Conservation (phyloP, 306 rosid genomes). For the Cucurbita ficifolia region DNA sequence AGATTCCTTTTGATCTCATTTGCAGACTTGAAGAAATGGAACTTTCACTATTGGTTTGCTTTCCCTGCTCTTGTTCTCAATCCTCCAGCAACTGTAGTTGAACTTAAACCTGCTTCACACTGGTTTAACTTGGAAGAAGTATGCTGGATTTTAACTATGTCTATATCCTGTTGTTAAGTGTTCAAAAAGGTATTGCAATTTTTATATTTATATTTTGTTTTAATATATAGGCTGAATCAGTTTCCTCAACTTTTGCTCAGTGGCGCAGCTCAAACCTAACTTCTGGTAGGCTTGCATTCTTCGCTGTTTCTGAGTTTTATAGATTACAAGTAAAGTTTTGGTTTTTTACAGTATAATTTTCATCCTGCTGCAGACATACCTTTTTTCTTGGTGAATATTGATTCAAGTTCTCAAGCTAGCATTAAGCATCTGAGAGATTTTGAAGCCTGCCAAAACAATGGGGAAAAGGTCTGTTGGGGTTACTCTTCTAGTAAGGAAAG, state of each 20-base stretch:
- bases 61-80: slow-evolving; percentile 85
- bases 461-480: slow-evolving; percentile 46
- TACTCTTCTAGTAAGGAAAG: slow-evolving; percentile 13
- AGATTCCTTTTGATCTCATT: slow-evolving; percentile 86
- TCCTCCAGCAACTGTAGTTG: slow-evolving; percentile 66
- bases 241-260: slow-evolving; percentile 57
- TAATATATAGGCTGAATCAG: slow-evolving; percentile 49
- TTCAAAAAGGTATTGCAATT: not conserved
- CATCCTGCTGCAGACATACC: slow-evolving; percentile 53
- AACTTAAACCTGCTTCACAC: slow-evolving; percentile 60
- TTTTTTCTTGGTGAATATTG: slow-evolving; percentile 56
- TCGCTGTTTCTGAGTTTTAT: not conserved
- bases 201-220: slow-evolving; percentile 4
- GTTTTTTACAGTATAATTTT: slow-evolving; percentile 12
- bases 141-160: slow-evolving; percentile 9
- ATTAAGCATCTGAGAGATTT: slow-evolving; percentile 64
- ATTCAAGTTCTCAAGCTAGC: slow-evolving; percentile 42
- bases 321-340: not conserved
- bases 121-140: slow-evolving; percentile 64
- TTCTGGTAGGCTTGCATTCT: slow-evolving; percentile 33
- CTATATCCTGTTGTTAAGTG: not conserved
- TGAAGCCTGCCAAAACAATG: slow-evolving; percentile 41
- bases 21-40: slow-evolving; percentile 89
- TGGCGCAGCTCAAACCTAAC: slow-evolving; percentile 74
- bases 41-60: slow-evolving; percentile 80